Base-by-base conservation (phyloP, 768 basidiomycete genomes). In the Leccinum subgranulosum region DNA sequence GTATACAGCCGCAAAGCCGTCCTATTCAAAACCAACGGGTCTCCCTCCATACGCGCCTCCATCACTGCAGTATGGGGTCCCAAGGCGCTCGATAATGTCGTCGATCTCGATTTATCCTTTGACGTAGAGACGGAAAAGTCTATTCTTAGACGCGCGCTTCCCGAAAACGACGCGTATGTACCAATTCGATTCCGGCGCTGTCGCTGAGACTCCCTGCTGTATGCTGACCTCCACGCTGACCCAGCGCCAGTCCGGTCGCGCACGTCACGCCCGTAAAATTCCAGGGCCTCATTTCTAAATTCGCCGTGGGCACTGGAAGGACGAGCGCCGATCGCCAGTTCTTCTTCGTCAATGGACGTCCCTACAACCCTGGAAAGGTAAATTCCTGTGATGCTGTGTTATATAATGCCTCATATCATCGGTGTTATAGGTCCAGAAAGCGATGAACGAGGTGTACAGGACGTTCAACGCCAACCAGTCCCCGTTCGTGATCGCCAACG, bases 391-490 rank as follows among this genome's bases (percentile, higher is more conserved):
- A 41, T 56, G 31, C 49, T 49, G 52, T 54, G 10, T n/a, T 25
- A 12, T 25, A 23, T 39, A 49, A 21, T 15, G 27, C 54, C 34
- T 9, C 59, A n/a, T 11, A 45, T 41, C 0, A 25, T 46, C 15
- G 43, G 39, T 6, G 14, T 33, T 46, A n/a, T 21, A 92, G 90
- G 76, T 95, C 27, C 89, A 92, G 66, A 94, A 93, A 66, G 87
- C 86, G 0, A 83, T 97, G 74, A 97, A 97, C 66, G 96, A 99
- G 64, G 85, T 93, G 3, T 99, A 97, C 72, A 85, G 88, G 53
- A 81, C 86, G 0, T 96, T 95, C 77, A 87, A 86, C 61, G 71
- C 77, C 39, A 76, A 79, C 54, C 94, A 97, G 62, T 76, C 82
- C 0, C 94, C 96, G 0, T 85, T 96, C 61, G 78, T 95, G 29